Base-by-base conservation (phyloP, 2,329 filamentous ascomycete genomes). In the Colletotrichum lentis region DNA sequence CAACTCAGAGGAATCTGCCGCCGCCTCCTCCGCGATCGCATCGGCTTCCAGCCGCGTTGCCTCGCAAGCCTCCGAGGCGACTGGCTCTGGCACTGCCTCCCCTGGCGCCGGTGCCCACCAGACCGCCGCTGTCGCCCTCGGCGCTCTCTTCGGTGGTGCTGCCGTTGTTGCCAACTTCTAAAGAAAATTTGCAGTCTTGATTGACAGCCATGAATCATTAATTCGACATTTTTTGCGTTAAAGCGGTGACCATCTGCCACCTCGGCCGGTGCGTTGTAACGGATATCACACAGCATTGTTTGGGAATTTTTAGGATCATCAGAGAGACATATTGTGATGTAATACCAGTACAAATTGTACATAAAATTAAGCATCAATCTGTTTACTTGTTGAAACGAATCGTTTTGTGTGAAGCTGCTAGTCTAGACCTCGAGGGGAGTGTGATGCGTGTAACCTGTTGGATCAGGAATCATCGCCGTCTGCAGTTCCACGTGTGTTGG, bases 71-170 rank as follows among this genome's bases (percentile, higher is more conserved):
- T 52, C 57, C 4, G 64, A 49, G 39, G 69, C 74, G 53, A 76
- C 76, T 18, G 71, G 62, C n/a, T 61, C 46, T 62, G 62, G 64
- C 50, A 73, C 68, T 57, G 70, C 62, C 8, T 69, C 59, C 18
- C 70, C 71, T 20, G 71, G 70, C 35, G 60, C 77, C 7, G 77
- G 74, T 55, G 74, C 78, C 53, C 72, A 74, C 63, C 78, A 77
- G 69, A 83, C 81, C 18, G 83, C 77, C 35, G 81, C 78, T 35
- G 71, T 84, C 49, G 82, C 79, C 22, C 74, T 85, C 54, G 82
- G 82, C 39, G 82, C 82, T 27, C 76, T 85, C 66, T 74, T 84
- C 56, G 83, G 82, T 27, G 83, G 82, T 72, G 81, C 80, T 3
- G 83, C 81, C 58, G 65, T 83, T 58, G 70, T 83, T 55, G 78